These are phyloP conservation scores for Podochytrium sp. DNA, from an alignment of 192 early-diverging fungal genomes.

Conservation along the genomic window DNA sequence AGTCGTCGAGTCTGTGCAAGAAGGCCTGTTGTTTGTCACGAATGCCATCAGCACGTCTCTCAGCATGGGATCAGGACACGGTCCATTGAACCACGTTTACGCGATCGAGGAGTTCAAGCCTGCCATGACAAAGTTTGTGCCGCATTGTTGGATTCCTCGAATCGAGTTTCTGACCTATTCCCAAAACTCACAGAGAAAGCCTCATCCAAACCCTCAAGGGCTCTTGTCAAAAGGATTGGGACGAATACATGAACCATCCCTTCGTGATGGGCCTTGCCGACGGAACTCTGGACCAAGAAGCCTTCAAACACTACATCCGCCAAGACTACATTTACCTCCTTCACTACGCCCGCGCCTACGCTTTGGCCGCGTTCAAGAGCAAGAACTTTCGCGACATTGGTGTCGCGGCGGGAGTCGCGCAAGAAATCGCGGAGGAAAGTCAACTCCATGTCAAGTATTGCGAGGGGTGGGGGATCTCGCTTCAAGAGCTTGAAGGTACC, in stretches of 20 bases:
- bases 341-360: constrained; percentile 77
- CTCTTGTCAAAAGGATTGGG: constrained; percentile 62
- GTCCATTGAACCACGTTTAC: constrained; percentile 80
- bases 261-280: constrained; percentile 79
- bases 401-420: constrained; percentile 63
- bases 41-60: constrained; percentile 66
- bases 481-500: constrained; percentile 67
- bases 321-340: constrained; percentile 84
- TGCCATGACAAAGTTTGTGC: background rate
- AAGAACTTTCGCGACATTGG: constrained; percentile 44
- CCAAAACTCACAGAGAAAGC: background rate
- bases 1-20: constrained; percentile 59
- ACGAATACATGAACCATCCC: constrained; percentile 67
- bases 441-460: constrained; percentile 76
- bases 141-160: too few relatives aligned
- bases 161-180: too few relatives aligned
- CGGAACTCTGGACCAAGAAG: constrained; percentile 69
- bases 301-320: constrained; percentile 78
- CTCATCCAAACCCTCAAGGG: constrained; percentile 49
- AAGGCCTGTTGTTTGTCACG: constrained; percentile 65
- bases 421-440: constrained; percentile 69
- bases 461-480: constrained; percentile 72
- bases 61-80: constrained; percentile 68
- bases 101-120: background rate
- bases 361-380: constrained; percentile 74